Evolutionary conservation across 495 filamentous ascomycete species (phyloP).

Genomic region (Hypoxylon trugodes): DNA sequence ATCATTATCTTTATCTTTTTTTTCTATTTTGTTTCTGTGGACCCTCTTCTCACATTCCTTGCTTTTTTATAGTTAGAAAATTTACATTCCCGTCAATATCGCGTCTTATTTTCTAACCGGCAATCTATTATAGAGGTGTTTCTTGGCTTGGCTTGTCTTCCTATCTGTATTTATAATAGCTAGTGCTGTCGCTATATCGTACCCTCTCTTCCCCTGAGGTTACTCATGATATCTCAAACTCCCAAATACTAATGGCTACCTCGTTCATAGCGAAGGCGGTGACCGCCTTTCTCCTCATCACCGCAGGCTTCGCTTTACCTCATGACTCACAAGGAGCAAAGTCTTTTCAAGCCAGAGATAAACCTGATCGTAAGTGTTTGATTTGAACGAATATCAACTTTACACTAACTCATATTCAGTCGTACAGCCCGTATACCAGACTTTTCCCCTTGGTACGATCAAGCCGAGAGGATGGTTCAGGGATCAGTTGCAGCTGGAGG

Average conservation of each 20-base stretch:
- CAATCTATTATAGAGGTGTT: slow-evolving; percentile 13
- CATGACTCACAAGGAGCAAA: not conserved
- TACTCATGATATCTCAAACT: slow-evolving; percentile 11
- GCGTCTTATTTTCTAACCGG: not conserved
- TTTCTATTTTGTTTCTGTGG: slow-evolving; percentile 32
- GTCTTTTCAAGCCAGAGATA: slow-evolving; percentile 7
- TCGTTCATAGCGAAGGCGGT: slow-evolving; percentile 28
- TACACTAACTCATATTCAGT: slow-evolving; percentile 26
- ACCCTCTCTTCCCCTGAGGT: not conserved
- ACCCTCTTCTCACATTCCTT: slow-evolving; percentile 18
- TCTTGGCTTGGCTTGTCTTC: not conserved
- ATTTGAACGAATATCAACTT: not conserved
- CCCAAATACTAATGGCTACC: slow-evolving; percentile 14
- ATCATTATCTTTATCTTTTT: too few relatives aligned
- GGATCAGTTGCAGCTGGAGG: slow-evolving; percentile 61
- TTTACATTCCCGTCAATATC: slow-evolving; percentile 9
- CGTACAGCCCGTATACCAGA: slow-evolving; percentile 44
- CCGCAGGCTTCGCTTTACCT: slow-evolving; percentile 14
- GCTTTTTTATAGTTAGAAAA: slow-evolving; percentile 8
- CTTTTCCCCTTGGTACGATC: slow-evolving; percentile 66
- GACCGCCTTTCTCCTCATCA: slow-evolving; percentile 18
- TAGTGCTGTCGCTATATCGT: not conserved
- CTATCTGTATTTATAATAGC: not conserved
- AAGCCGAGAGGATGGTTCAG: slow-evolving; percentile 68
- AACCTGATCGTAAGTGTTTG: slow-evolving; percentile 19